A percentile compares a stretch with the other conserved stretches of the same genome.
Evolutionary conservation across 371 early-diverging fungal genomes (phyloP).

Genomic region (Nematocida ironsii): DNA sequence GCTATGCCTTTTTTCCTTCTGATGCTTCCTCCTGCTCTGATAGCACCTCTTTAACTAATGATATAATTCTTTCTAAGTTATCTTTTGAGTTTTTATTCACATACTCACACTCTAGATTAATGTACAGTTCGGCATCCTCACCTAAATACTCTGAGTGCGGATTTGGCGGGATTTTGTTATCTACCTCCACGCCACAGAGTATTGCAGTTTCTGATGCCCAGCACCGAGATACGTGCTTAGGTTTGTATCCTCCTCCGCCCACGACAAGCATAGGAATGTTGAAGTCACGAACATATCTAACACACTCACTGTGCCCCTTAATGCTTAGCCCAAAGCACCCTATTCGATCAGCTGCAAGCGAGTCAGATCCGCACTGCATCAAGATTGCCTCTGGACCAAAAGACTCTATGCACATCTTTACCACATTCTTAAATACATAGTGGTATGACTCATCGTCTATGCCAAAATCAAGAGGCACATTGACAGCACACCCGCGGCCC

Average conservation of each 20-base stretch:
- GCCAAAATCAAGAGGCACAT: constrained; percentile 91
- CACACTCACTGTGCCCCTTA: constrained; percentile 80
- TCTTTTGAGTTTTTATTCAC: constrained; percentile 47
- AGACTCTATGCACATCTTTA: constrained; percentile 78
- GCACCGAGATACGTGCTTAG: constrained; percentile 88
- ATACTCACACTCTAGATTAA: constrained; percentile 47
- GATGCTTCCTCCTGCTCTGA: background rate
- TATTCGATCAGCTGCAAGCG: constrained; percentile 90
- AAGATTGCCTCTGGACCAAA: constrained; percentile 90
- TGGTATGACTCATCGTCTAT: constrained; percentile 88
- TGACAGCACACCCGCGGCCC: constrained; percentile 86
- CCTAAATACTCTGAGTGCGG: constrained; percentile 68
- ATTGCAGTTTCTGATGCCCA: constrained; percentile 74
- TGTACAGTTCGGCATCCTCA: constrained; percentile 52
- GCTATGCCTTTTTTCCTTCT: no score
- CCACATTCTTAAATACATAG: constrained; percentile 79
- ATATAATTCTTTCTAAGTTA: constrained; percentile 30
- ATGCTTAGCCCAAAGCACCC: constrained; percentile 91
- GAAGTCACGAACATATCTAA: constrained; percentile 83
- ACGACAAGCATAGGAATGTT: constrained; percentile 85
- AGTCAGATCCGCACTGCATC: constrained; percentile 98
- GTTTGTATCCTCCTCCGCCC: constrained; percentile 98
- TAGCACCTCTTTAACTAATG: constrained; percentile 26
- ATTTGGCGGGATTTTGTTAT: constrained; percentile 65
- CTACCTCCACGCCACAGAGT: constrained; percentile 66